Percentiles rank a stretch among this genome's conserved stretches.
phyloP scores from a whole-genome alignment of 768 basidiomycete species.

The Termitomyces sp. region DNA sequence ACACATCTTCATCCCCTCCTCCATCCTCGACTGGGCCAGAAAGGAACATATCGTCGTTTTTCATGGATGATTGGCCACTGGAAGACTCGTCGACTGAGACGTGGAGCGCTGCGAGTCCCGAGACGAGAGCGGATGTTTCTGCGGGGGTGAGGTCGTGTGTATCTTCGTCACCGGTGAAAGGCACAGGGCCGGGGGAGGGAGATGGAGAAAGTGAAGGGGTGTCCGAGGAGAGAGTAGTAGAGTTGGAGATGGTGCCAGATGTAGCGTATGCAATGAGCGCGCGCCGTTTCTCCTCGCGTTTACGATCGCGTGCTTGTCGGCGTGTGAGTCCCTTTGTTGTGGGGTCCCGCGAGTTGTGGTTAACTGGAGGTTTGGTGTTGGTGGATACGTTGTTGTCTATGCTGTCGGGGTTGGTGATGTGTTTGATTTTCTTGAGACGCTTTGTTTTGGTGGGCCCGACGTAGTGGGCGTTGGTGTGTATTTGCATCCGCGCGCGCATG shows the following conservation, averaged over 20 bases:
- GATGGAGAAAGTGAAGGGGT: background rate
- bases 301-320: constrained; percentile 48
- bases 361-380: background rate
- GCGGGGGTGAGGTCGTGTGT: constrained; percentile 1
- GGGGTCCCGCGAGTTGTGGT: constrained; percentile 8
- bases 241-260: background rate
- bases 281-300: constrained; percentile 46
- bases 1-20: constrained; percentile 36
- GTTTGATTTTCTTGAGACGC: constrained; percentile 38
- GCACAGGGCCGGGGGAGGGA: constrained; percentile 1
- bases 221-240: background rate
- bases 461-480: constrained; percentile 26
- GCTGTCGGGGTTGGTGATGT: constrained; percentile 20
- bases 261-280: constrained; percentile 28
- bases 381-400: constrained; percentile 12
- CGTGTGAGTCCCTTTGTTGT: constrained; percentile 34
- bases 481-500: constrained; percentile 41
- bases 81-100: constrained; percentile 9
- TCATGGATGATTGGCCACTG: background rate
- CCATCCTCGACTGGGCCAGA: constrained; percentile 5
- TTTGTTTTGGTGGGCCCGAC: constrained; percentile 35
- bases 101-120: constrained; percentile 18
- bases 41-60: background rate
- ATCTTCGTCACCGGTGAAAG: background rate
- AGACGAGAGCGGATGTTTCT: constrained; percentile 18